Base-by-base conservation (phyloP, 1,139 yeast genomes). In the Taphrina wiesneri region DNA sequence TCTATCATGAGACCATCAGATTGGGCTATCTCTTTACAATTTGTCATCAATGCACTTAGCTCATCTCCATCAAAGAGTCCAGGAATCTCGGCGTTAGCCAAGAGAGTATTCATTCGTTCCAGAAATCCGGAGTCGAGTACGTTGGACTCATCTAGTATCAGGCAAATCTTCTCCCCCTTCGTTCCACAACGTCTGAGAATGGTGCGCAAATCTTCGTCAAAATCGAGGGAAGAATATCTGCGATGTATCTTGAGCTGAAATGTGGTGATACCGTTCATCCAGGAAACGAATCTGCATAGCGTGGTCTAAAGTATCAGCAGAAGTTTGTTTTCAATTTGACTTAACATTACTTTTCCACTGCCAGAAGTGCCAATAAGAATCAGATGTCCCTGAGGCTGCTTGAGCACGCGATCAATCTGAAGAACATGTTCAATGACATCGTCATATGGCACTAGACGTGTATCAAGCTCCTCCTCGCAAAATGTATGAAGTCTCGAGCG, bases 1-100 rank as follows among this genome's bases (percentile, higher is more conserved):
- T 88, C 95, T 32, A 90, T 75, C 39, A 85, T 75, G 5, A 86
- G 74, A 0, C 96, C 96, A 61, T 83, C 85, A 2, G 82, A 74
- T 56, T 82, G 81, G 0, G 90, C 82, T 57, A 84, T 85, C 30
- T 85, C 87, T 26, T 80, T 77, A 69, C 96, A 86, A 1, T 82
- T 73, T 1, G 77, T 77, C 80, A 89, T 79, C 63, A 91, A 76
- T 2, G 80, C 70, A 0, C 79, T 77, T 63, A 78, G 82, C 15
- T 89, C 92, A 13, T 90, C 96, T 0, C 86, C 93, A 70, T 85
- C 90, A 75, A 90, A 93, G 23, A 93, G 78, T 1, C 97, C 97
- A 0, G 97, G 97, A 26, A 91, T 83, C 71, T 92, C 97, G 0
- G 97, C 90, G 74, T 92, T 93, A 0, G 98, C 97, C 43, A 93